Conservation (phyloP, 352 stramenopile species). For the Pythium sp. region DNA sequence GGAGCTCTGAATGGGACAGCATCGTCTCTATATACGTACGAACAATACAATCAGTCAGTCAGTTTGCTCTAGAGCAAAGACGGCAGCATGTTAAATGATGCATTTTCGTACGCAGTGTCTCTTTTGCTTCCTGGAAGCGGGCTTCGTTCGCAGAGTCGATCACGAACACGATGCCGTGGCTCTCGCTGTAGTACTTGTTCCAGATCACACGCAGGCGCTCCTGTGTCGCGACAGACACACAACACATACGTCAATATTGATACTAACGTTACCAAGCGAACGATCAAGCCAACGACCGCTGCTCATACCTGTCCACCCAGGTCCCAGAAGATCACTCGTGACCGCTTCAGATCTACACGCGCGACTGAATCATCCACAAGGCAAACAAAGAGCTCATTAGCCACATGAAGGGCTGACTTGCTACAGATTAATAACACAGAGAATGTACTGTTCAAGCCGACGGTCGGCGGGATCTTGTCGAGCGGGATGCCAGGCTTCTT, state of each 20-base stretch:
- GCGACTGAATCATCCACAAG: conserved; percentile 39
- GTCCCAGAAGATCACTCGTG: conserved; percentile 91
- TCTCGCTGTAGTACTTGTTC: conserved; percentile 94
- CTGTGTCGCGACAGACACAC: conserved; percentile 20
- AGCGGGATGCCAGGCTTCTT: conserved; percentile 87
- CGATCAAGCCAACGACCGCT: neutral
- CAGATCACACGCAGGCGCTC: conserved; percentile 88
- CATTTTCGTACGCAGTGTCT: conserved; percentile 61
- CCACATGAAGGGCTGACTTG: neutral
- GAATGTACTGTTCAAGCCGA: conserved; percentile 86
- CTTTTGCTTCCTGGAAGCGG: conserved; percentile 88
- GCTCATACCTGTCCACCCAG: conserved; percentile 77
- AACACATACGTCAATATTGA: conserved; percentile 1
- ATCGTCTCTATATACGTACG: conserved; percentile 52
- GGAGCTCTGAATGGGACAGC: conserved; percentile 71
- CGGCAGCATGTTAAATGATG: neutral
- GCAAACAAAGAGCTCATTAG: conserved; percentile 1
- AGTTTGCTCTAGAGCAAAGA: neutral
- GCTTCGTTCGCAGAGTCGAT: conserved; percentile 84
- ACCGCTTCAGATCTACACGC: conserved; percentile 80
- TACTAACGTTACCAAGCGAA: neutral
- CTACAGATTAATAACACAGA: neutral
- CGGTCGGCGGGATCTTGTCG: conserved; percentile 90
- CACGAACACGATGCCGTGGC: conserved; percentile 90
- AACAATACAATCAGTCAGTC: neutral